These are phyloP conservation scores for Hamigera avellanea DNA, from an alignment of 495 filamentous ascomycete genomes.

Conservation along the genomic window DNA sequence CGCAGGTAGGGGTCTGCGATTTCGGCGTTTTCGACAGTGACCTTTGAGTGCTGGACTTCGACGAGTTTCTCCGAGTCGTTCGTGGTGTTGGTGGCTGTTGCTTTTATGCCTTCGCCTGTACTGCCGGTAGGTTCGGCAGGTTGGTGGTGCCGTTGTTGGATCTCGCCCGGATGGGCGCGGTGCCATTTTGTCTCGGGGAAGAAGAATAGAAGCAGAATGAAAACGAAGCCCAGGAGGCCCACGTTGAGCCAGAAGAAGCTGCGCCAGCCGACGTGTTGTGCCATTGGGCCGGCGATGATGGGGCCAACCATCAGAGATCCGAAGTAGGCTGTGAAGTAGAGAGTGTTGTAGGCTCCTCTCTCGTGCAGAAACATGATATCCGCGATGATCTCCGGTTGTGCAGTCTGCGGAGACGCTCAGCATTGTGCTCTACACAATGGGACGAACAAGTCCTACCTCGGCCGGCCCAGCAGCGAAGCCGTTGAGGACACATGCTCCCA, in stretches of 20 bases:
- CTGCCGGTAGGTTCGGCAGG: no score
- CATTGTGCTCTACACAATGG: no score
- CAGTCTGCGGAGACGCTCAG: constrained; percentile 25
- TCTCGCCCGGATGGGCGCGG: constrained; percentile 22
- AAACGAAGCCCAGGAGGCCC: constrained; percentile 30
- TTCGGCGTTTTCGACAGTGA: constrained; percentile 5
- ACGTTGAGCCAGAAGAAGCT: constrained; percentile 48
- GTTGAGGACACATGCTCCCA: constrained; percentile 50
- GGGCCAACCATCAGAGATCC: constrained; percentile 39
- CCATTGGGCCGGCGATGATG: constrained; percentile 47
- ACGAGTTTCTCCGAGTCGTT: constrained; percentile 11
- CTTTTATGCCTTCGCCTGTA: no score
- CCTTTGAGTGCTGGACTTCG: constrained; percentile 9
- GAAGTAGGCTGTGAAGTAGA: constrained; percentile 48
- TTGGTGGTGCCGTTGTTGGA: neutral
- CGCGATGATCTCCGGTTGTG: constrained; percentile 51
- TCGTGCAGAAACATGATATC: constrained; percentile 60
- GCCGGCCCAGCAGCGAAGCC: constrained; percentile 46
- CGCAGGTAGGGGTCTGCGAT: constrained; percentile 25
- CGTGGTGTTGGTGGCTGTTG: neutral
- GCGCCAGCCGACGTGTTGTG: constrained; percentile 43
- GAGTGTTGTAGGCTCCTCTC: constrained; percentile 51
- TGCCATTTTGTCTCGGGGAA: constrained; percentile 55
- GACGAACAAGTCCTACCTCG: constrained; percentile 13
- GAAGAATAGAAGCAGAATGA: constrained; percentile 39